Conservation (phyloP, 2,329 filamentous ascomycete species). For the Plectosphaerella plurivora region DNA sequence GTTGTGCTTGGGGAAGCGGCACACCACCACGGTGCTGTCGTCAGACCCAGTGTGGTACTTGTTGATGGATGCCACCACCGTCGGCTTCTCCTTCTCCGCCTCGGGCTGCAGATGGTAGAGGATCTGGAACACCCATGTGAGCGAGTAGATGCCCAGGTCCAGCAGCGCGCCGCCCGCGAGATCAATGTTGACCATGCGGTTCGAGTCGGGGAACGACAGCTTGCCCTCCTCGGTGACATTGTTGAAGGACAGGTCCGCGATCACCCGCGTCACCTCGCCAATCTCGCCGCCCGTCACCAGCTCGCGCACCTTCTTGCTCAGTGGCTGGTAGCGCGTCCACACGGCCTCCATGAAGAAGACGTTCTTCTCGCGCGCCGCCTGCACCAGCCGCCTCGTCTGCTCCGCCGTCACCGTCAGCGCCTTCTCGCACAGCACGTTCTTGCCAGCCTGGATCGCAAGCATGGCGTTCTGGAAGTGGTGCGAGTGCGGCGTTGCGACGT, state of each 20-base stretch:
- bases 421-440: slow-evolving; percentile 89
- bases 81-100: slow-evolving; percentile 60
- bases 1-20: slow-evolving; percentile 66
- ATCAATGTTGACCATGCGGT: slow-evolving; percentile 79
- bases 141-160: slow-evolving; percentile 81
- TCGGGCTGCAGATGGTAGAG: slow-evolving; percentile 76
- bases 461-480: slow-evolving; percentile 91
- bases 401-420: slow-evolving; percentile 79
- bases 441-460: slow-evolving; percentile 77
- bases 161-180: slow-evolving; percentile 79
- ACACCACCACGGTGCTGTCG: slow-evolving; percentile 72
- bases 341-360: slow-evolving; percentile 82
- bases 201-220: slow-evolving; percentile 52
- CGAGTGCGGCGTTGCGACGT: slow-evolving; percentile 85
- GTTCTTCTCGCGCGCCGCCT: slow-evolving; percentile 67
- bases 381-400: slow-evolving; percentile 68
- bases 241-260: slow-evolving; percentile 57
- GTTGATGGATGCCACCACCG: slow-evolving; percentile 63
- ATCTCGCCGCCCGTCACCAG: slow-evolving; percentile 51
- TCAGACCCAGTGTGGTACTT: slow-evolving; percentile 73
- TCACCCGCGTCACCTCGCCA: slow-evolving; percentile 57
- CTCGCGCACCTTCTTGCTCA: slow-evolving; percentile 72
- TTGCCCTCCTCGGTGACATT: slow-evolving; percentile 55
- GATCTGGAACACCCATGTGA: slow-evolving; percentile 89
- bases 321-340: slow-evolving; percentile 85